Percentiles rank a stretch among this genome's conserved stretches.
Conservation (phyloP, 2,329 filamentous ascomycete genomes). For the Exutisphaerella laricina region DNA sequence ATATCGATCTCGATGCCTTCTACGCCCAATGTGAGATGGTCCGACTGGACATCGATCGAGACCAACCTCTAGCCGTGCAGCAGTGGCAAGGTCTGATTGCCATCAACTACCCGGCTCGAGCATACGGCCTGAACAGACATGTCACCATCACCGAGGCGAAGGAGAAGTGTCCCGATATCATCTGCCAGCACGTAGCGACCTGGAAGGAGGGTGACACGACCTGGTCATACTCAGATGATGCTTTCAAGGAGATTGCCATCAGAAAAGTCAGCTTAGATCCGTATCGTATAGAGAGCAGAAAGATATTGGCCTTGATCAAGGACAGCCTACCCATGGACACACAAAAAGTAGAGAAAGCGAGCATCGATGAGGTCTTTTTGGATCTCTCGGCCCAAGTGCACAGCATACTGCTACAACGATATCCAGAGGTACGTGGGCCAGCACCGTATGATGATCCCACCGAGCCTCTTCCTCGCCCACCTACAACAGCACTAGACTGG, state of each 20-base stretch:
- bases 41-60: conserved; percentile 65
- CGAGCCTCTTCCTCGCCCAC: conserved; percentile 67
- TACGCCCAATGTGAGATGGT: conserved; percentile 94
- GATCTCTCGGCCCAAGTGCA: conserved; percentile 85
- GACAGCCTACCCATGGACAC: conserved; percentile 58
- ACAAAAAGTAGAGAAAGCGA: conserved; percentile 83
- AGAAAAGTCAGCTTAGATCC: conserved; percentile 94
- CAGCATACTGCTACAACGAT: conserved; percentile 65
- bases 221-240: conserved; percentile 86
- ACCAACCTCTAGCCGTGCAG: conserved; percentile 82
- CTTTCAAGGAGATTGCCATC: conserved; percentile 69
- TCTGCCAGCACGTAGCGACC: conserved; percentile 88
- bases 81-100: conserved; percentile 96
- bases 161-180: conserved; percentile 77
- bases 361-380: conserved; percentile 92
- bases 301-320: conserved; percentile 74
- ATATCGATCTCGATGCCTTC: conserved; percentile 95
- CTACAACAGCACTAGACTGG: conserved; percentile 73
- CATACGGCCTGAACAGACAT: conserved; percentile 72
- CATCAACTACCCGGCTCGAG: conserved; percentile 87
- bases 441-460: conserved; percentile 66
- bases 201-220: conserved; percentile 87
- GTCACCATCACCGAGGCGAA: conserved; percentile 74
- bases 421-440: conserved; percentile 63
- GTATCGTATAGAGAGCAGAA: conserved; percentile 77